Evolutionary conservation across 108 stramenopile genomes (phyloP).

Genomic region (Pseudonitzschia multistriata): DNA sequence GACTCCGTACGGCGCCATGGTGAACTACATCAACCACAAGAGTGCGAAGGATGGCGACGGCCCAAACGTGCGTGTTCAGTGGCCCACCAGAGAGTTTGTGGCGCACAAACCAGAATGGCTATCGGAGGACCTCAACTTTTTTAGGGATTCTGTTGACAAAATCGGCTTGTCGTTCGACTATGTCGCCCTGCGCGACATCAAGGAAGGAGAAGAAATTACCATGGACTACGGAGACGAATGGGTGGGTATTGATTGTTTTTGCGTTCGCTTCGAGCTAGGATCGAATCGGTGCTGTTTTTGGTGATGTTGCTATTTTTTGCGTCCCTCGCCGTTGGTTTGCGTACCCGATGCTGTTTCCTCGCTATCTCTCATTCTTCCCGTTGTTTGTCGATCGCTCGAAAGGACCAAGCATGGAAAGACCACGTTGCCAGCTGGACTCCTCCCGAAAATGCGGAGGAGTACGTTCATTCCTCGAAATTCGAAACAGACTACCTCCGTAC

Average conservation of each 20-base stretch:
- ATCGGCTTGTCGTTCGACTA: constrained; percentile 62
- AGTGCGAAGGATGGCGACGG: constrained; percentile 31
- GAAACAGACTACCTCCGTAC: constrained; percentile 32
- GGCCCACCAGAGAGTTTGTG: constrained; percentile 57
- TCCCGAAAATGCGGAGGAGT: constrained; percentile 43
- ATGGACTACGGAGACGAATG: constrained; percentile 59
- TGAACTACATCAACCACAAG: constrained; percentile 84
- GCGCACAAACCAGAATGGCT: constrained; percentile 81
- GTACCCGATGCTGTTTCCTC: not conserved
- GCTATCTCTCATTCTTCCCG: not conserved
- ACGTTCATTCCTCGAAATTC: constrained; percentile 52
- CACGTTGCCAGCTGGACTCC: constrained; percentile 37
- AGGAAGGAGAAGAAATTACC: constrained; percentile 56
- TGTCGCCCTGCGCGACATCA: constrained; percentile 54
- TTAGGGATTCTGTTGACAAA: constrained; percentile 36
- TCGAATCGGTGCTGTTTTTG: not conserved
- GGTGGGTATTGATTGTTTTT: not conserved
- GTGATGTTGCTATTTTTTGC: not conserved
- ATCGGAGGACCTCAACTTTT: constrained; percentile 38
- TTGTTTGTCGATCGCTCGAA: constrained; percentile 9
- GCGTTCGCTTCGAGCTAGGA: not conserved
- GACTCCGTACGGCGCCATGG: constrained; percentile 77
- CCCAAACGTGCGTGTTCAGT: constrained; percentile 67
- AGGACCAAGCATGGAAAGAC: constrained; percentile 43
- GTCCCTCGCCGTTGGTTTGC: not conserved